phyloP scores from a whole-genome alignment of 495 filamentous ascomycete genomes.

The Podospora pseudoanserina region DNA sequence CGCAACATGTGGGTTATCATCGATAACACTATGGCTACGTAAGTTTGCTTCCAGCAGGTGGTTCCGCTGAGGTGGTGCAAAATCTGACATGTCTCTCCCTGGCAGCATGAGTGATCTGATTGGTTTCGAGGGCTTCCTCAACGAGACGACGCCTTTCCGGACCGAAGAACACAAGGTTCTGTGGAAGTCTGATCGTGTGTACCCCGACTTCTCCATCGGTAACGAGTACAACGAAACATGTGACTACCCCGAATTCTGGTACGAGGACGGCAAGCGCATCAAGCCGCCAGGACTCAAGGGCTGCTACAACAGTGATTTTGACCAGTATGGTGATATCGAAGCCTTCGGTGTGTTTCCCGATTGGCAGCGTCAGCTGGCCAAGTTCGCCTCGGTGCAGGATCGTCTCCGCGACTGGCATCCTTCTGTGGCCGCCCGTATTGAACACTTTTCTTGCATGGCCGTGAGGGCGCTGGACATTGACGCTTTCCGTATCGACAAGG shows the following conservation, averaged over 20 bases:
- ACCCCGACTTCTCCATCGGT: slow-evolving; percentile 61
- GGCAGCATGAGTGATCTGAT: slow-evolving; percentile 62
- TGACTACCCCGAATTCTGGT: slow-evolving; percentile 64
- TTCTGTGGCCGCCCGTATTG: slow-evolving; percentile 55
- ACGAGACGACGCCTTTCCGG: slow-evolving; percentile 60
- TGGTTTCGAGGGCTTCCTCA: slow-evolving; percentile 64
- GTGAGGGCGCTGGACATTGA: slow-evolving; percentile 65
- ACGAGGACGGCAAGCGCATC: slow-evolving; percentile 56
- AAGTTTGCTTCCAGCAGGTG: slow-evolving; percentile 8
- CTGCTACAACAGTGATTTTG: slow-evolving; percentile 69
- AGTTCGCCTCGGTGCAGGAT: slow-evolving; percentile 73
- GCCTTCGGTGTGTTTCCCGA: slow-evolving; percentile 67
- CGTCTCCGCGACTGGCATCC: slow-evolving; percentile 69
- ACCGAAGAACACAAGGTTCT: slow-evolving; percentile 53
- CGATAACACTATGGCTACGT: slow-evolving; percentile 68
- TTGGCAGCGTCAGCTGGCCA: slow-evolving; percentile 63
- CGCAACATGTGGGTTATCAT: slow-evolving; percentile 69
- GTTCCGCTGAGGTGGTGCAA: not conserved
- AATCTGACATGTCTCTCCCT: slow-evolving; percentile 14
- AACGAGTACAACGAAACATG: slow-evolving; percentile 59
- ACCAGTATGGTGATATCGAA: slow-evolving; percentile 66
- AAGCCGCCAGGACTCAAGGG: slow-evolving; percentile 50
- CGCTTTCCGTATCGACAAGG: slow-evolving; percentile 68
- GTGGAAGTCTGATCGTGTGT: slow-evolving; percentile 57
- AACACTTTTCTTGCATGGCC: slow-evolving; percentile 63